Evolutionary conservation across 1,139 yeast species (phyloP).

Genomic region (Debaryomyces robertsiae): DNA sequence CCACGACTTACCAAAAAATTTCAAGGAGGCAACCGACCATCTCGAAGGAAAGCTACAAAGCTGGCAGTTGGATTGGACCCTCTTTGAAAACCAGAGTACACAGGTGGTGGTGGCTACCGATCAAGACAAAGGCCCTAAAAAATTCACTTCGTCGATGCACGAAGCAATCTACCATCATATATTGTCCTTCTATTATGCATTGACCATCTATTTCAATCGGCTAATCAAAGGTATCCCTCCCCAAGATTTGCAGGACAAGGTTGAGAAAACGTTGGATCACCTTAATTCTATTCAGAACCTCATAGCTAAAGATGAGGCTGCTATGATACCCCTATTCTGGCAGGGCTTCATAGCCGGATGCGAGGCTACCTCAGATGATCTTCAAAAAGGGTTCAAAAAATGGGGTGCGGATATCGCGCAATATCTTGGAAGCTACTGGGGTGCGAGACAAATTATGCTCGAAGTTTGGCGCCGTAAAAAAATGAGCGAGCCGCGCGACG

Average conservation of each 20-base stretch:
- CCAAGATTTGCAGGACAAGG: conserved; percentile 57
- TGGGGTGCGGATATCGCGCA: conserved; percentile 85
- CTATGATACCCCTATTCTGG: conserved; percentile 81
- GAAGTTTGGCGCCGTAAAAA: conserved; percentile 84
- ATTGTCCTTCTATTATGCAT: conserved; percentile 74
- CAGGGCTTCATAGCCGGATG: conserved; percentile 91
- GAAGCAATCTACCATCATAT: conserved; percentile 84
- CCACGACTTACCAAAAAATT: conserved; percentile 42
- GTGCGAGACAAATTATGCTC: conserved; percentile 79
- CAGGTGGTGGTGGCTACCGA: conserved; percentile 19
- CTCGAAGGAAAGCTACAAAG: conserved; percentile 54
- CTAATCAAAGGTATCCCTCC: conserved; percentile 60
- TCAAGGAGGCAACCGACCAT: conserved; percentile 45
- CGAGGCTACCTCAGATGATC: conserved; percentile 61
- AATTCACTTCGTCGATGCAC: conserved; percentile 56
- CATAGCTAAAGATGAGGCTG: conserved; percentile 54
- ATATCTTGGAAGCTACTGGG: conserved; percentile 82
- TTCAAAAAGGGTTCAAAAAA: conserved; percentile 67
- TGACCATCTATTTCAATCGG: conserved; percentile 74
- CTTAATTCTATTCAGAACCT: conserved; percentile 63
- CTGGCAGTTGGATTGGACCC: conserved; percentile 73
- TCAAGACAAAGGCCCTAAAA: conserved; percentile 17
- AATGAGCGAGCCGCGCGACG: conserved; percentile 57
- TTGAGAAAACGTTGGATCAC: conserved; percentile 62
- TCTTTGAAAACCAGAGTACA: conserved; percentile 27